phyloP scores from a whole-genome alignment of 164 flowering plant genomes.

The Cinnamomum micranthum region DNA sequence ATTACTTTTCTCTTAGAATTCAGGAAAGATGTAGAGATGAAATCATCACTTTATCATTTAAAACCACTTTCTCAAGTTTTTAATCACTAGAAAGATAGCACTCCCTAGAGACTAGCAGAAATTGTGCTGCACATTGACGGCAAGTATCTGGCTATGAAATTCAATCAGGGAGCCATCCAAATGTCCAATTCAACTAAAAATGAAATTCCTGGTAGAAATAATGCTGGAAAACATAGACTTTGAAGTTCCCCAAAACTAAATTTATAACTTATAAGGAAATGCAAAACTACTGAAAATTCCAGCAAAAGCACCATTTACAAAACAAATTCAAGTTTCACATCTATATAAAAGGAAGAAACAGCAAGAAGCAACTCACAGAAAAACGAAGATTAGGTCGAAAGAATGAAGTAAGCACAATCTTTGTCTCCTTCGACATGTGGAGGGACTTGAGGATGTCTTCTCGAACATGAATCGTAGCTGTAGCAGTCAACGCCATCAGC shows the following conservation, averaged over 20 bases:
- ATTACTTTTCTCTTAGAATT: not conserved
- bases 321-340: not conserved
- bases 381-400: conserved; percentile 83
- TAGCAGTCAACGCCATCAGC: conserved; percentile 94
- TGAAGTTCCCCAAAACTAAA: not conserved
- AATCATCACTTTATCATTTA: not conserved
- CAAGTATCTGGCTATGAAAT: not conserved
- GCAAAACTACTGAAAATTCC: not conserved
- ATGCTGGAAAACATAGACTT: not conserved
- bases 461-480: conserved; percentile 76
- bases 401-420: conserved; percentile 76
- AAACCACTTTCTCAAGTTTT: not conserved
- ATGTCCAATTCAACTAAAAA: not conserved
- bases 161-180: not conserved
- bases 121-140: not conserved
- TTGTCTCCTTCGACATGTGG: conserved; percentile 65
- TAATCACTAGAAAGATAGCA: not conserved
- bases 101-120: not conserved
- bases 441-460: conserved; percentile 71
- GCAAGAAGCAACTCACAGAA: conserved; percentile 43
- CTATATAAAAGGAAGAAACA: not conserved
- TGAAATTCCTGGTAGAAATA: not conserved
- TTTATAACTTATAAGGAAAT: not conserved
- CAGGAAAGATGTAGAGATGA: not conserved
- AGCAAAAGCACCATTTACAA: not conserved